Evolutionary conservation across 768 basidiomycete species (phyloP).

Genomic region (Mycena crocata): DNA sequence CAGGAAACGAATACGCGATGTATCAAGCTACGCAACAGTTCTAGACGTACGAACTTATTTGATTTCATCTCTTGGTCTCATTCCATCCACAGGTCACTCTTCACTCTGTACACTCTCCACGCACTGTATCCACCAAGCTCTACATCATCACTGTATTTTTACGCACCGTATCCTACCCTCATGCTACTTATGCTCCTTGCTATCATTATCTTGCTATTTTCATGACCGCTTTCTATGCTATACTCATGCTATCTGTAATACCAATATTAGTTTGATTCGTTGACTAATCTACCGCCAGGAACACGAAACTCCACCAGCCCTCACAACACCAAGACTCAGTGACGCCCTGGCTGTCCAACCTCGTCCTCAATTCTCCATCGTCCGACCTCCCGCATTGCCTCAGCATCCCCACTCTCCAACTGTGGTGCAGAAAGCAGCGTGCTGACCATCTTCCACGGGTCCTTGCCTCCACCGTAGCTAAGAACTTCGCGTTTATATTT

Average conservation of each 20-base stretch:
- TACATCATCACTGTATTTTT: constrained; percentile 26
- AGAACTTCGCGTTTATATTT: constrained; percentile 82
- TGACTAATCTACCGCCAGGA: constrained; percentile 17
- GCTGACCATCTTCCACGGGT: constrained; percentile 95
- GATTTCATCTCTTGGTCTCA: not conserved
- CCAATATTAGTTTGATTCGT: constrained; percentile 20
- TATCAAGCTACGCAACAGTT: constrained; percentile 4
- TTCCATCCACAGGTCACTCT: not conserved
- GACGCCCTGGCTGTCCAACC: constrained; percentile 67
- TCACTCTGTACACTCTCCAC: not conserved
- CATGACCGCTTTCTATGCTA: constrained; percentile 3
- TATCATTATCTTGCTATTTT: constrained; percentile 30
- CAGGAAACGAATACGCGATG: constrained; percentile 1
- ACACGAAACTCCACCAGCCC: not conserved
- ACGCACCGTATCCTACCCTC: not conserved
- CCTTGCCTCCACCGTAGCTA: constrained; percentile 86
- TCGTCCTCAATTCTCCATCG: constrained; percentile 89
- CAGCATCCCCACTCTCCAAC: constrained; percentile 77
- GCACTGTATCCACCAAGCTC: constrained; percentile 21
- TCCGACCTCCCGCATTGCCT: constrained; percentile 92
- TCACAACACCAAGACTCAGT: constrained; percentile 51
- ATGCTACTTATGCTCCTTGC: not conserved
- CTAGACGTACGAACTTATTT: constrained; percentile 8
- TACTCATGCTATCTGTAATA: constrained; percentile 23
- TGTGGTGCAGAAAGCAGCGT: constrained; percentile 71